Base-by-base conservation (phyloP, 2,329 filamentous ascomycete species). In the Xylariomycetidae sp. region DNA sequence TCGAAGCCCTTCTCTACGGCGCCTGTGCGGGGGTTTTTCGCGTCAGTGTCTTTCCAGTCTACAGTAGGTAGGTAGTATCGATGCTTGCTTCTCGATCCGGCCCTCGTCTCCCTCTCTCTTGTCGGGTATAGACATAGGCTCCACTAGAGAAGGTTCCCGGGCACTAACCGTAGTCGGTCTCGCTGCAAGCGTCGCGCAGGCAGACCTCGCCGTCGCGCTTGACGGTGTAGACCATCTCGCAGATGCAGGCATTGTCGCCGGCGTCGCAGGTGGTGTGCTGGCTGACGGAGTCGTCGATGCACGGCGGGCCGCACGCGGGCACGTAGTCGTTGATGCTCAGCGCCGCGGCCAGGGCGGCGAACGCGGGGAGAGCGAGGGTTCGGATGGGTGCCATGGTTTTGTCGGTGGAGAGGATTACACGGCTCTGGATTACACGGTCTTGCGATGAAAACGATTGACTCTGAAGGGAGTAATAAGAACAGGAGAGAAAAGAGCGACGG, bases 301-400 rank as follows among this genome's bases (percentile, higher is more conserved):
- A 54, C 12, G 40, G 27, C 2, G 49, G 41, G 6, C 40, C 52
- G 32, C 52, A 54, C 4, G 43, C 25, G 20, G 52, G 52, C 6
- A 54, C 42, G 26, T 47, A 54, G 13, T 47, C 44, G 25, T 31
- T 40, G 38, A 52, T 38, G 42, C 40, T 54, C 19, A 52, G 40
- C 18, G 52, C 52, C 3, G 42, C 31, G 19, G 43, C 49, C 24
- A 47, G 16, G 27, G 35, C 40, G 4, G 46, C 50, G 25, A 54
- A 41, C 33, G 44, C 42, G 29, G 52, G 47, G 9, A 48, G 29
- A 7, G 38, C 44, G 29, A 53, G 31, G 8, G 44, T 27, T n/a
- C 49, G 49, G 23, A 51, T 35, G 32, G 52, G 48, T 17, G 52
- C 52, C 52, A 54, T 54, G 24, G 24, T n/a, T n/a, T n/a, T 40